phyloP scores from a whole-genome alignment of 225 moss, liverwort and hornwort species.

The Pseudisothecium myosuroides region DNA sequence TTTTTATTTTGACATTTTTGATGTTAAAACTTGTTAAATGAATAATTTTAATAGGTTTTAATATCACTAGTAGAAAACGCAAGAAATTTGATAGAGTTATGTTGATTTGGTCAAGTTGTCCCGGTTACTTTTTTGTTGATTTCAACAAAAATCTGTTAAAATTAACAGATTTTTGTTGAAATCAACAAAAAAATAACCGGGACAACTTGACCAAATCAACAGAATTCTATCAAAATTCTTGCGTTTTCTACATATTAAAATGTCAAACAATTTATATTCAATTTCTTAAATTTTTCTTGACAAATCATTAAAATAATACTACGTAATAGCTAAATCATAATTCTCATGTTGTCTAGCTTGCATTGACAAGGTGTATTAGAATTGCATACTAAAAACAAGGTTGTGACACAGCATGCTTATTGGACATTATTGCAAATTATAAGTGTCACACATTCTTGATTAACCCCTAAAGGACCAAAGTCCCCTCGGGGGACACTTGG shows the following conservation, averaged over 20 bases:
- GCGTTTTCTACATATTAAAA: too few relatives aligned
- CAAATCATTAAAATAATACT: neutral
- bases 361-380: neutral
- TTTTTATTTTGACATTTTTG: neutral
- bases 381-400: neutral
- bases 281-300: accelerated
- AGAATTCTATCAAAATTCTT: too few relatives aligned
- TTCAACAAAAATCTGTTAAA: too few relatives aligned
- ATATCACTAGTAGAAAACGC: too few relatives aligned
- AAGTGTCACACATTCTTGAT: neutral
- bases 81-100: too few relatives aligned
- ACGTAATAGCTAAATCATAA: neutral
- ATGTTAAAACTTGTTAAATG: neutral
- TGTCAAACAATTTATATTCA: neutral
- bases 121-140: too few relatives aligned
- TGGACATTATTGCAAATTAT: neutral
- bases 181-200: too few relatives aligned
- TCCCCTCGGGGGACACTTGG: too few relatives aligned
- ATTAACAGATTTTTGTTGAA: too few relatives aligned
- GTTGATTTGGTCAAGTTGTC: too few relatives aligned
- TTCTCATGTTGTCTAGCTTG: neutral
- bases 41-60: neutral
- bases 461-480: too few relatives aligned
- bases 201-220: too few relatives aligned
- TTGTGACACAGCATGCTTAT: neutral